Base-by-base conservation (phyloP, 139 green algal species). In the Chlorella vulgaris region DNA sequence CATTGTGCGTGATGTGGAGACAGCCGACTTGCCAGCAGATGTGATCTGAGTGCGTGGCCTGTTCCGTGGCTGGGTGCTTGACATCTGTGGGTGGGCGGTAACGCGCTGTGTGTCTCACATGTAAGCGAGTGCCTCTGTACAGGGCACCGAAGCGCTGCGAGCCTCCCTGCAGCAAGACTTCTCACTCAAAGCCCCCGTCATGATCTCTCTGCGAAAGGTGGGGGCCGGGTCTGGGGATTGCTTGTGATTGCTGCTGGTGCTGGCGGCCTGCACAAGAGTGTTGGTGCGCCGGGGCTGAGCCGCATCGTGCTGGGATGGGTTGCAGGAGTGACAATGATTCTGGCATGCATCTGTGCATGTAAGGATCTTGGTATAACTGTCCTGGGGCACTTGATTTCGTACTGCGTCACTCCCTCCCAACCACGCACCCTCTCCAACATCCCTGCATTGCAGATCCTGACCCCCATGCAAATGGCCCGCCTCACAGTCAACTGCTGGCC, bases 181-280 rank as follows among this genome's bases (percentile, higher is more conserved):
- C 38, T 31, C 50, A 13, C 19, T 60, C 28, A 76, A 76, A 28
- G 69, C 69, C 7, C 69, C 69, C 8, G 43, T 60, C 28, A 76
- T 76, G 69, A 76, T 76, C n/a, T 61, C 40, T n/a, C 69, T 76
- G 40, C 69, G 69, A 3, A 76, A 76, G 69, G 69, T 73, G 66
- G 31, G 33, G 31, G 3, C 10, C 13, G 47, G 15, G 7, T 7
- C 18, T 19, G 29, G 2, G 31, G 7, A 8, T 13, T 42, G 63
- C 13, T 43, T n/a, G 29, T 29, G 29, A 10, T 58, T 10, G 47
- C 47, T 58, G 47, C 15, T 58, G 4, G 61, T 68, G 61, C 26
- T 33, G 28, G 61, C 3, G 3, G 26, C n/a, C n/a, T n/a, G n/a
- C n/a, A n/a, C n/a, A n/a, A n/a, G n/a, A n/a, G n/a, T n/a, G n/a